Conservation (phyloP, 2,329 filamentous ascomycete species). For the Cercospora sp. region DNA sequence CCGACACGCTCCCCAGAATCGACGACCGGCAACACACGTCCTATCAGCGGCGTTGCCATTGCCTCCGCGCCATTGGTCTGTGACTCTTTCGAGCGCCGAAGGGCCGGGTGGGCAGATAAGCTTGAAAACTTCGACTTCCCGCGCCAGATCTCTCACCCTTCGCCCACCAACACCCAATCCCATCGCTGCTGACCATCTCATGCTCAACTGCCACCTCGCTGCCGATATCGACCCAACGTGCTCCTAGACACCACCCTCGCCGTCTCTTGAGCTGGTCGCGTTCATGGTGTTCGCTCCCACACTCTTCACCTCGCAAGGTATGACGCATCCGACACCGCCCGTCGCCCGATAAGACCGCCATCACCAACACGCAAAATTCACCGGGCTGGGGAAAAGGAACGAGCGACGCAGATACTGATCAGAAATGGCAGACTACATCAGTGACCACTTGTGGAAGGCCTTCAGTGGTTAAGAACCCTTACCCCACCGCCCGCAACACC, state of each 20-base stretch:
- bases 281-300: slow-evolving; percentile 52
- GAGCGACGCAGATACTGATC: slow-evolving; percentile 8
- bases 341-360: background rate
- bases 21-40: background rate
- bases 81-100: background rate
- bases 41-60: background rate
- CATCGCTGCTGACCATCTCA: background rate
- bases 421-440: slow-evolving; percentile 56
- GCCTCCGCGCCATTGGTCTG: background rate
- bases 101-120: background rate
- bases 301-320: slow-evolving; percentile 56
- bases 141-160: background rate
- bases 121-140: background rate
- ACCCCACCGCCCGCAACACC: slow-evolving; percentile 25
- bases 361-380: background rate
- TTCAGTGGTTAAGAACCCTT: slow-evolving; percentile 57
- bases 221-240: background rate
- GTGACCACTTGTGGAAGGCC: slow-evolving; percentile 70
- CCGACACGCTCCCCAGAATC: background rate
- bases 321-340: slow-evolving; percentile 26
- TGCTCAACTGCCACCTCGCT: background rate
- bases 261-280: slow-evolving; percentile 14
- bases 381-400: background rate
- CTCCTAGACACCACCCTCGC: background rate
- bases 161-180: background rate